These are phyloP conservation scores for Malassezia obtusa DNA, from an alignment of 1,284 basidiomycete genomes.

Conservation along the genomic window DNA sequence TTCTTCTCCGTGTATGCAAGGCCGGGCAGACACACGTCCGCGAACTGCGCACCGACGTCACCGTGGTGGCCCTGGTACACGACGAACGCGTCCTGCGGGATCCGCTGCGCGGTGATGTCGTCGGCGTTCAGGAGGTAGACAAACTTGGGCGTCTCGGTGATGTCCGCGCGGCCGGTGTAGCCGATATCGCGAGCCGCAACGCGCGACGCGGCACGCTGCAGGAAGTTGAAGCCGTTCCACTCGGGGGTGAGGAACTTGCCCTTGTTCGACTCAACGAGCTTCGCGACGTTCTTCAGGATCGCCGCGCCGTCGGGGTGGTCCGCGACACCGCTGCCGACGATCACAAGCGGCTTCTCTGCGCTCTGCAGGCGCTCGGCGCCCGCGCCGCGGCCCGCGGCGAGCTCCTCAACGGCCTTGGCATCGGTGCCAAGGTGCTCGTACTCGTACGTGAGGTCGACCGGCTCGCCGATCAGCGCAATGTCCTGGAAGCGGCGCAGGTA, in stretches of 20 bases:
- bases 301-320: slow-evolving; percentile 80
- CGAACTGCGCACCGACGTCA: slow-evolving; percentile 88
- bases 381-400: slow-evolving; percentile 61
- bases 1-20: slow-evolving; percentile 94
- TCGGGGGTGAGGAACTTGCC: slow-evolving; percentile 68
- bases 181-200: slow-evolving; percentile 93
- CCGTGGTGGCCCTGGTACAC: slow-evolving; percentile 99
- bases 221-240: slow-evolving; percentile 89
- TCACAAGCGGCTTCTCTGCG: slow-evolving; percentile 86
- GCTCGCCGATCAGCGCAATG: slow-evolving; percentile 80
- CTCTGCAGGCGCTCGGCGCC: slow-evolving; percentile 80
- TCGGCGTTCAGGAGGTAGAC: slow-evolving; percentile 95
- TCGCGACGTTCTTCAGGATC: slow-evolving; percentile 67
- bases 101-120: slow-evolving; percentile 78
- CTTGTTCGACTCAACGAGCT: slow-evolving; percentile 61
- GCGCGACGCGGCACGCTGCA: slow-evolving; percentile 82
- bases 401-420: slow-evolving; percentile 67
- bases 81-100: slow-evolving; percentile 87
- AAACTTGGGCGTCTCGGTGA: slow-evolving; percentile 71
- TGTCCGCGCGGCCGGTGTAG: slow-evolving; percentile 67
- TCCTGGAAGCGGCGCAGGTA: slow-evolving; percentile 79
- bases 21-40: slow-evolving; percentile 87
- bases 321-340: slow-evolving; percentile 75
- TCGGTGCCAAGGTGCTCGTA: slow-evolving; percentile 81
- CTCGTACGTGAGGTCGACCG: slow-evolving; percentile 82